Percentiles rank a stretch among this genome's conserved stretches.
Conservation (phyloP, 345 rosid species). For the Luvunga scandens region DNA sequence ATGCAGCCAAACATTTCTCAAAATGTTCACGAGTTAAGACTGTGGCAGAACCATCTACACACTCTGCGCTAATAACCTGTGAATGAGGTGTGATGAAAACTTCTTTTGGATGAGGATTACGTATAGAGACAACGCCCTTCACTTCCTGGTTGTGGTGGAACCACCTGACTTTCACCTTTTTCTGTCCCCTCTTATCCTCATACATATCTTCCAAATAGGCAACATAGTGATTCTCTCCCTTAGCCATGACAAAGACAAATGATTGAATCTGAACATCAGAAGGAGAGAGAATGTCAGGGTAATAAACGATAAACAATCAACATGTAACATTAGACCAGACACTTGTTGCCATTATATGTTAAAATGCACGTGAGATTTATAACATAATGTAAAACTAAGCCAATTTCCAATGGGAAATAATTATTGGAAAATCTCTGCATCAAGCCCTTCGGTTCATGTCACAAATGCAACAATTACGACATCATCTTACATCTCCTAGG, state of each 20-base stretch:
- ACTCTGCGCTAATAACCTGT: slow-evolving; percentile 96
- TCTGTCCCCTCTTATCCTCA: slow-evolving; percentile 91
- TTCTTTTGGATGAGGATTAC: slow-evolving; percentile 84
- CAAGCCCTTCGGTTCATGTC: not conserved
- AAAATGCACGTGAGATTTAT: not conserved
- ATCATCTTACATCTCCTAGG: not conserved
- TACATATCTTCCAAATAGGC: slow-evolving; percentile 99
- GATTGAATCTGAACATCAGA: slow-evolving; percentile 63
- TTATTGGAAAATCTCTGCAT: not conserved
- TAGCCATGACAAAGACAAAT: slow-evolving; percentile 91
- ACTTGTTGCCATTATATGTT: not conserved
- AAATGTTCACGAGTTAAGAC: slow-evolving; percentile 81
- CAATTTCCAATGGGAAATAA: not conserved
- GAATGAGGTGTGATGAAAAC: slow-evolving; percentile 88
- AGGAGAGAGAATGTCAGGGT: slow-evolving; percentile 14
- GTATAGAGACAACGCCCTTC: slow-evolving; percentile 64
- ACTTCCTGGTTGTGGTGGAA: slow-evolving; percentile 90
- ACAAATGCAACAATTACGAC: not conserved
- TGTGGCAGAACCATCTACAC: slow-evolving; percentile 87
- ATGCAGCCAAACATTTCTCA: slow-evolving; percentile 56
- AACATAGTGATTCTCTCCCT: slow-evolving; percentile 73
- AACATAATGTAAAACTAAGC: not conserved
- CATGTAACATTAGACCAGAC: not conserved
- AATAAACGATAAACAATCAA: slow-evolving; percentile 21
- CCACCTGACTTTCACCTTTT: slow-evolving; percentile 96